Base-by-base conservation (phyloP, 2,329 filamentous ascomycete genomes). In the Aureobasidium sp. region DNA sequence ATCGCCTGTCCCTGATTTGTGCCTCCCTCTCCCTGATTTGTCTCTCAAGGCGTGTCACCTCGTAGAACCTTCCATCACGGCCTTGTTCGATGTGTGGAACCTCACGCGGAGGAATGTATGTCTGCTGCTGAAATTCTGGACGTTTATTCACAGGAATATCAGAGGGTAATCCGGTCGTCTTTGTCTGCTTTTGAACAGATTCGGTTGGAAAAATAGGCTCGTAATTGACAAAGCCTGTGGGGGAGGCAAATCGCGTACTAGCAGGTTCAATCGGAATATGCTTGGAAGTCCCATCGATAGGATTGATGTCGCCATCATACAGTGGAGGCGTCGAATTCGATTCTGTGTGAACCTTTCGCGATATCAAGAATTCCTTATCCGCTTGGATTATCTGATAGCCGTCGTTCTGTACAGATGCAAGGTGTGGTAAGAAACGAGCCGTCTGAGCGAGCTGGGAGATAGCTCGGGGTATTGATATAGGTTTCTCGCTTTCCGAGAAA, bases 331-430 rank as follows among this genome's bases (percentile, higher is more conserved):
- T 66, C 53, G 62, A 22, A 17, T 3, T 3, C 1, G 45, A 34
- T 11, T 42, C 68, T 3, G 74, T 68, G 7, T 78, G 76, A 4
- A 83, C 79, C 72, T 87, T 86, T 65, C 84, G 84, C 69, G 89
- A 87, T 4, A 90, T 80, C 29, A 90, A 77, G 5, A 88, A 77
- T 65, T 89, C 81, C 6, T 81, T 81, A 52, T 78, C 78, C 1
- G 85, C 86, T 2, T 86, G 84, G 1, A 86, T 80, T 42, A 89
- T 84, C 67, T 88, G 86, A 65, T 85, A 90, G 0, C 87, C 87
- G 61, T 87, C 78, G 0, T 77, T 75, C 64, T 85, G 79, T 1
- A 89, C 77, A 1, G 78, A 72, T 3, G 77, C 76, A 62, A 90
- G 85, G 66, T 88, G 79, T 4, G 85, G 80, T 14, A 89, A 78